Evolutionary conservation across 192 early-diverging fungal genomes (phyloP).

Genomic region (Thamnidium elegans): DNA sequence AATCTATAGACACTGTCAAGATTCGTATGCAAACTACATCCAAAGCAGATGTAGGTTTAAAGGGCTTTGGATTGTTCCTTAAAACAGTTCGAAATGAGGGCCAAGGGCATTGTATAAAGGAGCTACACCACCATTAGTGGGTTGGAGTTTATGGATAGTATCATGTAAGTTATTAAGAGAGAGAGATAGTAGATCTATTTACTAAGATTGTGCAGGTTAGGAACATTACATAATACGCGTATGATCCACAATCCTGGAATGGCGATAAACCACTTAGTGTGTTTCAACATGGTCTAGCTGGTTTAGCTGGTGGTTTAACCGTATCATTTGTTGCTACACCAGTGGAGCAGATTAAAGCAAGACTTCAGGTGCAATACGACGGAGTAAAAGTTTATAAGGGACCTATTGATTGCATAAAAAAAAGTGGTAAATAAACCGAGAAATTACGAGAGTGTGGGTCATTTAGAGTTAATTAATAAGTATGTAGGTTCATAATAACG

Average conservation of each 20-base stretch:
- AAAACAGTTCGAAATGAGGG: slow-evolving; percentile 69
- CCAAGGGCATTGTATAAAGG: slow-evolving; percentile 86
- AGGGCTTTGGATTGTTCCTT: slow-evolving; percentile 66
- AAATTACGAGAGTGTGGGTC: not conserved
- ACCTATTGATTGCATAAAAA: slow-evolving; percentile 80
- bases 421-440: slow-evolving; percentile 50
- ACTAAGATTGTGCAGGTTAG: slow-evolving; percentile 53
- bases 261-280: slow-evolving; percentile 57
- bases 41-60: slow-evolving; percentile 59
- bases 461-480: not conserved
- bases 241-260: slow-evolving; percentile 60
- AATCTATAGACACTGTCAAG: slow-evolving; percentile 65
- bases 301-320: slow-evolving; percentile 68
- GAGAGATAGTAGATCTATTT: not conserved
- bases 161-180: slow-evolving; percentile 42
- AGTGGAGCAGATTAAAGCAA: slow-evolving; percentile 70
- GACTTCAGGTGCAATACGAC: slow-evolving; percentile 76
- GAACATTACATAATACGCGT: slow-evolving; percentile 80
- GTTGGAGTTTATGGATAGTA: slow-evolving; percentile 88
- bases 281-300: slow-evolving; percentile 70
- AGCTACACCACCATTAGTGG: slow-evolving; percentile 86
- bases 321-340: slow-evolving; percentile 82
- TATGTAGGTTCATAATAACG: slow-evolving; percentile 65
- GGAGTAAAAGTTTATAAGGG: slow-evolving; percentile 72
- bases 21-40: slow-evolving; percentile 76